These are phyloP conservation scores for Aspergillus piperis DNA, from an alignment of 2,329 filamentous ascomycete species.

Conservation along the genomic window DNA sequence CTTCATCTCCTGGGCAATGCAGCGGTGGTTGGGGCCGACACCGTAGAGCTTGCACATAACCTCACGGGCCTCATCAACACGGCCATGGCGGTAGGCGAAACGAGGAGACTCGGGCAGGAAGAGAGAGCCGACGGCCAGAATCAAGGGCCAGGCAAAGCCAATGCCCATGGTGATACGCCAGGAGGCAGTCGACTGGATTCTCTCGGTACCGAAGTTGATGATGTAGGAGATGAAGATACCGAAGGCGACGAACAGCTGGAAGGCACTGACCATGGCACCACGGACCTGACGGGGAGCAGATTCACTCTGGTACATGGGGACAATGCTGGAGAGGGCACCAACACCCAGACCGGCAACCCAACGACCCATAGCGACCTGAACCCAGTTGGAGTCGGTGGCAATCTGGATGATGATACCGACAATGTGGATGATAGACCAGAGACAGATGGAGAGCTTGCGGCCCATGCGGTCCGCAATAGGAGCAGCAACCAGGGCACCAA, in stretches of 20 bases:
- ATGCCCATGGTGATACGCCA: slow-evolving; percentile 58
- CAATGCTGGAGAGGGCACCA: slow-evolving; percentile 49
- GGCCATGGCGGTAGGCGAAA: slow-evolving; percentile 58
- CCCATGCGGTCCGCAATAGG: slow-evolving; percentile 49
- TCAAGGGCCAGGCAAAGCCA: slow-evolving; percentile 58
- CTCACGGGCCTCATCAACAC: slow-evolving; percentile 52
- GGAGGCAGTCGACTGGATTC: slow-evolving; percentile 45
- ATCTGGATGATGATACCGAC: slow-evolving; percentile 52
- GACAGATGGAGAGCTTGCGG: slow-evolving; percentile 47
- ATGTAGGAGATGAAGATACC: slow-evolving; percentile 53
- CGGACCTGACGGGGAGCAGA: slow-evolving; percentile 50
- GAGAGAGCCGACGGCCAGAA: slow-evolving; percentile 57
- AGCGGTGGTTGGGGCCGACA: slow-evolving; percentile 56
- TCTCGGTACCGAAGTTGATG: slow-evolving; percentile 51
- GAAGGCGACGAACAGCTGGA: slow-evolving; percentile 54
- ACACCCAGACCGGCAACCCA: slow-evolving; percentile 51
- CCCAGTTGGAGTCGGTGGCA: slow-evolving; percentile 43
- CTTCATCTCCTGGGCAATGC: slow-evolving; percentile 56
- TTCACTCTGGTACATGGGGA: slow-evolving; percentile 53
- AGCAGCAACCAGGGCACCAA: slow-evolving; percentile 45
- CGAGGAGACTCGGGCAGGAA: slow-evolving; percentile 62
- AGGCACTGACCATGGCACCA: slow-evolving; percentile 51
- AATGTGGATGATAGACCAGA: slow-evolving; percentile 49
- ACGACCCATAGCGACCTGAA: slow-evolving; percentile 49
- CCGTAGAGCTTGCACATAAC: slow-evolving; percentile 60